These are phyloP conservation scores for Hyaloperonospora brassicae DNA, from an alignment of 352 stramenopile species.

Conservation along the genomic window DNA sequence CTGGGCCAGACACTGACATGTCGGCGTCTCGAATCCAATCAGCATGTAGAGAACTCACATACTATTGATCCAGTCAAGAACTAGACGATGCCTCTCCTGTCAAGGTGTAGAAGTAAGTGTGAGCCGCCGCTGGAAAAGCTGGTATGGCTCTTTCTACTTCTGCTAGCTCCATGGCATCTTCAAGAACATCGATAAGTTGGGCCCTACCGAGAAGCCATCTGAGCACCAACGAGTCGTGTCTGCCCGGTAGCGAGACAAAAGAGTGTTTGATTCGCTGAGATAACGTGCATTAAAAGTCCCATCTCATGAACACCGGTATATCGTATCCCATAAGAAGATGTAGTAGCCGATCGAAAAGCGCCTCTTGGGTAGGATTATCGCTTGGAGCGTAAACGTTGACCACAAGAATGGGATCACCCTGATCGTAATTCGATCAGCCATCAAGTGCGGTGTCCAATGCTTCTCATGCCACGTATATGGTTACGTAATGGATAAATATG, in stretches of 20 bases:
- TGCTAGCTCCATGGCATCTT: background rate
- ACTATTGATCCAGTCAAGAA: background rate
- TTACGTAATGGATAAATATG: background rate
- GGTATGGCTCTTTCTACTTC: background rate
- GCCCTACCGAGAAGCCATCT: background rate
- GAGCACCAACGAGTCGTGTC: background rate
- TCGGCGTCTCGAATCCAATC: slow-evolving; percentile 1
- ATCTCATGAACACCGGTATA: background rate
- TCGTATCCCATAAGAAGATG: background rate
- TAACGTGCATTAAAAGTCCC: background rate
- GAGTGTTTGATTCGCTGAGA: background rate
- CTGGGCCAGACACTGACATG: background rate
- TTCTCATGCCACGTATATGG: background rate
- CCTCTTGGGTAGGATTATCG: background rate
- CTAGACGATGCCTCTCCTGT: background rate
- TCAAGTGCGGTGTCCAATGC: slow-evolving; percentile 1
- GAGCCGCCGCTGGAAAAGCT: background rate
- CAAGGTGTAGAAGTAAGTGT: no score
- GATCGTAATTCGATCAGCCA: background rate
- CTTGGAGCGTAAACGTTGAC: background rate
- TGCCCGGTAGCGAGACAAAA: background rate
- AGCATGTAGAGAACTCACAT: background rate
- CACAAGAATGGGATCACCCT: background rate
- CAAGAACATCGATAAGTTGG: background rate
- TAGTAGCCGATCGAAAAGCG: background rate